These are phyloP conservation scores for Psilocybe cubensis DNA, from an alignment of 768 basidiomycete genomes.

Conservation along the genomic window DNA sequence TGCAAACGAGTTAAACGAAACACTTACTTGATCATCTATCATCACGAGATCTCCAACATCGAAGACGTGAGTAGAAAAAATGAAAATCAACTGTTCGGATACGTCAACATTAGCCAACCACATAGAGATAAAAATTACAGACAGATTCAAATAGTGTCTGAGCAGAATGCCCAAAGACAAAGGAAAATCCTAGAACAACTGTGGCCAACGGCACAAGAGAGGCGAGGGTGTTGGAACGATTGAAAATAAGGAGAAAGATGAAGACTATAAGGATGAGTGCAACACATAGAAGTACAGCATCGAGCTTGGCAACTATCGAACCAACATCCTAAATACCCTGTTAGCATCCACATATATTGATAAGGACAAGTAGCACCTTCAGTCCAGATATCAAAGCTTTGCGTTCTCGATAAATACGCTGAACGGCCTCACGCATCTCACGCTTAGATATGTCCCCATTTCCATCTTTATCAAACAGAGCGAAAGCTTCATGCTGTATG, in stretches of 20 bases:
- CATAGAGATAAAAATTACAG: conserved; percentile 21
- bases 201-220: conserved; percentile 82
- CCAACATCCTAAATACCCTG: conserved; percentile 55
- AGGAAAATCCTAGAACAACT: conserved; percentile 81
- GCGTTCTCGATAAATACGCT: conserved; percentile 78
- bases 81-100: conserved; percentile 68
- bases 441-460: conserved; percentile 79
- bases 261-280: conserved; percentile 66
- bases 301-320: conserved; percentile 77
- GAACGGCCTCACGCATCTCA: conserved; percentile 85
- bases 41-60: conserved; percentile 83
- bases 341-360: conserved; percentile 4
- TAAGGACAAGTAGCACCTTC: conserved; percentile 48
- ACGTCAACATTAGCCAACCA: not conserved
- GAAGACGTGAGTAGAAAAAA: conserved; percentile 85
- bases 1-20: not conserved
- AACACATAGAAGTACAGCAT: conserved; percentile 68
- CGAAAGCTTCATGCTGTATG: conserved; percentile 65
- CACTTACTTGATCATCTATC: conserved; percentile 69
- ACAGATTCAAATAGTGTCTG: conserved; percentile 81
- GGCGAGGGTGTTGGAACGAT: conserved; percentile 61
- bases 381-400: conserved; percentile 72
- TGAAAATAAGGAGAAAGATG: conserved; percentile 77
- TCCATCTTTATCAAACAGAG: conserved; percentile 78
- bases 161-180: conserved; percentile 84